A percentile compares a stretch with the other conserved stretches of the same genome.
phyloP scores from a whole-genome alignment of 2,329 filamentous ascomycete species.

The Colletotrichum incanum region DNA sequence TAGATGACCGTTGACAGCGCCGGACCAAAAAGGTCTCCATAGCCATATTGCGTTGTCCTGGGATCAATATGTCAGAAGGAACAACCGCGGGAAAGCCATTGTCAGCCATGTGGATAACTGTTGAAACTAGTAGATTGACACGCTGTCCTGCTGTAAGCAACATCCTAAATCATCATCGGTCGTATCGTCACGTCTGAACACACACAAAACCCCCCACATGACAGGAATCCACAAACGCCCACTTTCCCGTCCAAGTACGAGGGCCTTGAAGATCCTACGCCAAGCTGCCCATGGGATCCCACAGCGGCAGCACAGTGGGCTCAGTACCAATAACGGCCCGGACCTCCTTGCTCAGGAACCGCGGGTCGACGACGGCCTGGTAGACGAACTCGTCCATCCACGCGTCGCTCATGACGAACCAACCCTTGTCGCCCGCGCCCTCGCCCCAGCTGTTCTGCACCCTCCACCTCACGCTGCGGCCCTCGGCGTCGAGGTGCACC shows the following conservation, averaged over 20 bases:
- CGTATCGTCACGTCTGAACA: constrained; percentile 1
- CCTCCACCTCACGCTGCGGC: constrained; percentile 80
- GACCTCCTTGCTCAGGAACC: constrained; percentile 76
- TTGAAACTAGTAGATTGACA: constrained; percentile 14
- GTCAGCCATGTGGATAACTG: background rate
- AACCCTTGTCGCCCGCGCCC: constrained; percentile 80
- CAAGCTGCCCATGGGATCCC: constrained; percentile 86
- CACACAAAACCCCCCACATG: background rate
- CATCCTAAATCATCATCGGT: constrained; percentile 16
- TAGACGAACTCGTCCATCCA: constrained; percentile 89
- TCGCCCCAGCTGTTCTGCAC: constrained; percentile 91
- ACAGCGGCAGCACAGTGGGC: constrained; percentile 80
- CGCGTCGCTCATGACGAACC: constrained; percentile 89
- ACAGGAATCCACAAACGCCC: background rate
- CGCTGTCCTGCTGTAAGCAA: constrained; percentile 23
- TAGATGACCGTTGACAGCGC: background rate
- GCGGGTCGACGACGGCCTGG: constrained; percentile 87
- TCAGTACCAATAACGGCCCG: constrained; percentile 79
- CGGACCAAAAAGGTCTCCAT: background rate
- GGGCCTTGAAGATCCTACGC: constrained; percentile 60
- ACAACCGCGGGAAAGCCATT: background rate
- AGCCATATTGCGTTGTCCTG: background rate
- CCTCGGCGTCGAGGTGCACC: constrained; percentile 81
- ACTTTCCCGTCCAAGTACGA: background rate
- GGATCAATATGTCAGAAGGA: background rate